phyloP scores from a whole-genome alignment of 2,329 filamentous ascomycete species.

The Aspergillus uvarum region DNA sequence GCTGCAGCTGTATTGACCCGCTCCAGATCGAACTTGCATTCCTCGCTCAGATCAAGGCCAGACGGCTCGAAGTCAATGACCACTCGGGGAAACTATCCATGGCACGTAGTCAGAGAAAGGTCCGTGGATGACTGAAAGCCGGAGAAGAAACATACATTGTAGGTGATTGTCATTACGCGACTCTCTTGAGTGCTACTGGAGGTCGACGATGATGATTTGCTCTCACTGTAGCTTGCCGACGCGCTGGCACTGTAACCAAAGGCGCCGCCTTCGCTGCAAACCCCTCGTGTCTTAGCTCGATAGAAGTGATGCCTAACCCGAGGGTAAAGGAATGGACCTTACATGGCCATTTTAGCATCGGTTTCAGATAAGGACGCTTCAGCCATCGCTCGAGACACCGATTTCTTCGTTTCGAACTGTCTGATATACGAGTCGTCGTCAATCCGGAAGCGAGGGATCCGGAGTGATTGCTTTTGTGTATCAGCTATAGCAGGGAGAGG shows the following conservation, averaged over 20 bases:
- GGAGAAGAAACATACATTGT: neutral
- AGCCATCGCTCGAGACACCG: conserved; percentile 8
- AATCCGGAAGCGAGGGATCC: conserved; percentile 4
- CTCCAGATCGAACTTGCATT: neutral
- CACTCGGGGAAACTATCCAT: neutral
- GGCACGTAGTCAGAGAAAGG: neutral
- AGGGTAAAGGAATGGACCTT: neutral
- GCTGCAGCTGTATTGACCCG: neutral
- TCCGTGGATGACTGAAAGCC: too few species aligned
- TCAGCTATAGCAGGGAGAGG: too few species aligned
- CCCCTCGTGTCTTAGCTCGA: too few species aligned
- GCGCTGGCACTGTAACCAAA: neutral
- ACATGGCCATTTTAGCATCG: neutral
- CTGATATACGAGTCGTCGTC: conserved; percentile 7
- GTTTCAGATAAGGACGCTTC: conserved; percentile 3
- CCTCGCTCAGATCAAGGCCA: neutral
- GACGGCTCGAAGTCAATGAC: neutral
- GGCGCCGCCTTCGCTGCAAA: neutral
- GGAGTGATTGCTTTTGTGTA: neutral
- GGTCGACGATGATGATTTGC: neutral
- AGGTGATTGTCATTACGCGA: neutral
- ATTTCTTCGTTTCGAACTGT: neutral
- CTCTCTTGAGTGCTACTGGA: neutral
- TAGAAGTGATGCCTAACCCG: too few species aligned
- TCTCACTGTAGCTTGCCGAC: neutral